These are phyloP conservation scores for Ascochyta pisi DNA, from an alignment of 2,329 filamentous ascomycete genomes.

Conservation along the genomic window DNA sequence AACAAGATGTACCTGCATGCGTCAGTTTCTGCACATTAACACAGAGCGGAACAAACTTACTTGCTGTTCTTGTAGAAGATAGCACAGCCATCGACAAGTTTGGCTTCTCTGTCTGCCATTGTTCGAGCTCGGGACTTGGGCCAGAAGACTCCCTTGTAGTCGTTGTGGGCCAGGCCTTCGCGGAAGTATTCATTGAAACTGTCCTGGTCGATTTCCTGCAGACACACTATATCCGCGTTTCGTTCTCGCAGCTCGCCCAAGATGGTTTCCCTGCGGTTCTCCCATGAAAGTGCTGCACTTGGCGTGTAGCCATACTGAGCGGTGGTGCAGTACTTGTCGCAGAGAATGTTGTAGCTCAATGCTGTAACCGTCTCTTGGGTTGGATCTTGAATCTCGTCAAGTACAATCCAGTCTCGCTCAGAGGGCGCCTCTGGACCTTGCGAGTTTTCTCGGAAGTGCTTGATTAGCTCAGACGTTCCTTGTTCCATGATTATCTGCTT, in stretches of 20 bases:
- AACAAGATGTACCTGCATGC: slow-evolving; percentile 73
- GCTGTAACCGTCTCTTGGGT: slow-evolving; percentile 75
- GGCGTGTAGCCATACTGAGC: slow-evolving; percentile 91
- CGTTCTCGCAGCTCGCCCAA: slow-evolving; percentile 79
- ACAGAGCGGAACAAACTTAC: slow-evolving; percentile 40
- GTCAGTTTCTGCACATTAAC: slow-evolving; percentile 16
- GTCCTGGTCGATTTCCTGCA: slow-evolving; percentile 93
- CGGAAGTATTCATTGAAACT: slow-evolving; percentile 92
- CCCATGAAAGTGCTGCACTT: slow-evolving; percentile 81
- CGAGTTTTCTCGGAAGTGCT: slow-evolving; percentile 80
- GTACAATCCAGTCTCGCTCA: slow-evolving; percentile 78
- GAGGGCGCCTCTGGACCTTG: slow-evolving; percentile 79
- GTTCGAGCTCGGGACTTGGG: slow-evolving; percentile 89
- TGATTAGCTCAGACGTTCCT: slow-evolving; percentile 85
- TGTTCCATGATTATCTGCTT: slow-evolving; percentile 86
- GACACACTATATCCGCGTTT: slow-evolving; percentile 86
- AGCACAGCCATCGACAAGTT: slow-evolving; percentile 92
- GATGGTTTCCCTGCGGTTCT: slow-evolving; percentile 82
- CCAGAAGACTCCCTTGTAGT: slow-evolving; percentile 95
- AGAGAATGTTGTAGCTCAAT: slow-evolving; percentile 94
- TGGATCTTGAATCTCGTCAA: slow-evolving; percentile 64
- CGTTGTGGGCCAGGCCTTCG: slow-evolving; percentile 81
- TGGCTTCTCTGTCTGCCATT: slow-evolving; percentile 88
- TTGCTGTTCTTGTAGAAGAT: slow-evolving; percentile 97
- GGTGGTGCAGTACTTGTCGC: slow-evolving; percentile 88